Base-by-base conservation (phyloP, 495 filamentous ascomycete species). In the Extremus antarcticus region DNA sequence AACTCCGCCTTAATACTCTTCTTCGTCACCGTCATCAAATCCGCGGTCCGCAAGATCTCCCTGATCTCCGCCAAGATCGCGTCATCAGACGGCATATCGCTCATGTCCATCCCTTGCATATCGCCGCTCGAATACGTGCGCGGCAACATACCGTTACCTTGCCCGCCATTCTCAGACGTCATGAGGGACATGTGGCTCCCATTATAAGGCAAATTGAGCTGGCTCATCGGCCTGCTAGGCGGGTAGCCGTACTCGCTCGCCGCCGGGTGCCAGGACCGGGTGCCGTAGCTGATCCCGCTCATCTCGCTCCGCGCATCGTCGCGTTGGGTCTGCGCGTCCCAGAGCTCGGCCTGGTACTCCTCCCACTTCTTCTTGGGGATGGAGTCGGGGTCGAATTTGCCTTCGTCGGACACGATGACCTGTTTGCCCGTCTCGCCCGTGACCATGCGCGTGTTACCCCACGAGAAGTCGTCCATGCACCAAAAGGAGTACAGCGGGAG, bases 381-480 rank as follows among this genome's bases (percentile, higher is more conserved):
- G 38, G 81, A 85, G 10, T 78, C 74, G 11, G 94, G 91, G 68
- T 99, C 92, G 68, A 96, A 99, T 73, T 95, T 96, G 70, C 92
- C 94, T 73, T 99, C 92, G 67, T 99, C 92, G 1, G 88, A 87
- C 59, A 99, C 86, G 66, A 99, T 82, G 58, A 97, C 72, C 74
- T 96, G 90, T 64, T 85, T 80, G 50, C 92, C 92, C 65, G 85
- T 86, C 70, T 97, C 92, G 66, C 92, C 92, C n/a, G 87, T 94
- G 58, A 99, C 90, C 41, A 99, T 77, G 78, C 90, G 88, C 25
- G 90, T 96, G 68, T 94, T 96, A 69, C 90, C 90, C 90, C 90
- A 96, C 60, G 82, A 85, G 80, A 99, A 99, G 75, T 99, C 92
- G 68, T 99, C 92, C 92, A 96, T 96, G 71, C 97, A 78, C 92